These are phyloP conservation scores for Hysterangium stoloniferum DNA, from an alignment of 768 basidiomycete genomes.

Conservation along the genomic window DNA sequence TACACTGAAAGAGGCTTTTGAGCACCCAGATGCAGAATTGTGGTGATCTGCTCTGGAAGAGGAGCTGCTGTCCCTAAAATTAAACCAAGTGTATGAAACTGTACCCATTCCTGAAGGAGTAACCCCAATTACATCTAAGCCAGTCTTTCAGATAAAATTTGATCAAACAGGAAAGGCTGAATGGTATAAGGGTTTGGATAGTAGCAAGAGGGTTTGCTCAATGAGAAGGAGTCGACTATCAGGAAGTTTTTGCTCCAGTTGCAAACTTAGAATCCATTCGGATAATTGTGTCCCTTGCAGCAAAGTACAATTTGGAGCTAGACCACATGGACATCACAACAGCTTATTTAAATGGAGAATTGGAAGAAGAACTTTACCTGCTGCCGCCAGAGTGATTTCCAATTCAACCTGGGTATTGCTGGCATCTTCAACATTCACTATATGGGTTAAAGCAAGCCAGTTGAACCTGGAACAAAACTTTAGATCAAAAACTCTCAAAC, in stretches of 20 bases:
- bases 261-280: conserved; percentile 30
- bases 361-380: conserved; percentile 30
- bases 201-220: conserved; percentile 24
- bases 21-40: background rate
- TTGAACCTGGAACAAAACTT: conserved; percentile 23
- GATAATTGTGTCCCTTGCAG: conserved; percentile 21
- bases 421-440: conserved; percentile 17
- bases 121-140: conserved; percentile 16
- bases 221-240: conserved; percentile 20
- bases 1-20: no score
- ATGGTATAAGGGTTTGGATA: conserved; percentile 18
- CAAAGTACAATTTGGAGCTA: conserved; percentile 21
- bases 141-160: conserved; percentile 21
- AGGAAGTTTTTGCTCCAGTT: conserved; percentile 33
- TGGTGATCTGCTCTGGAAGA: background rate
- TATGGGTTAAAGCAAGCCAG: conserved; percentile 28
- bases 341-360: conserved; percentile 22
- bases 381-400: conserved; percentile 15
- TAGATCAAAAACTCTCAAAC: conserved; percentile 18
- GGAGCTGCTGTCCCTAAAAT: background rate
- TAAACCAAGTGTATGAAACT: background rate
- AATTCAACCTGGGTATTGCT: conserved; percentile 15
- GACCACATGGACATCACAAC: conserved; percentile 24
- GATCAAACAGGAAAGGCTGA: conserved; percentile 17
- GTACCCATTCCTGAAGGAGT: conserved; percentile 11